Evolutionary conservation across 371 early-diverging fungal species (phyloP).

Genomic region (Cokeromyces recurvatus): DNA sequence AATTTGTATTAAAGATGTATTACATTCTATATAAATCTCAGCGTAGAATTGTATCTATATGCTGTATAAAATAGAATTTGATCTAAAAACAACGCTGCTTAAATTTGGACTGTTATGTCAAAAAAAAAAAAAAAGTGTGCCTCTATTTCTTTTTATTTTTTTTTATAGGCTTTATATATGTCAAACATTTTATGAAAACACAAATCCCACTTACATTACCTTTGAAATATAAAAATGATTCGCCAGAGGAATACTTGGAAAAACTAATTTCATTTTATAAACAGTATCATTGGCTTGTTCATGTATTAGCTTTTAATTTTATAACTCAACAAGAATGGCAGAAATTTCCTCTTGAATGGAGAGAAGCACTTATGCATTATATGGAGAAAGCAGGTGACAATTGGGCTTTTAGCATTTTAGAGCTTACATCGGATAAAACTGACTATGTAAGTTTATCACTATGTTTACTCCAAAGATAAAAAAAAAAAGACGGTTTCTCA

Average conservation of each 20-base stretch:
- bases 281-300: conserved; percentile 36
- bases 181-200: no score
- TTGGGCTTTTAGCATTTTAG: conserved; percentile 14
- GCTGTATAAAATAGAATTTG: no score
- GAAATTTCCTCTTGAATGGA: conserved; percentile 45
- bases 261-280: conserved; percentile 23
- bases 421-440: conserved; percentile 9
- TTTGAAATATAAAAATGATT: conserved; percentile 1
- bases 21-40: no score
- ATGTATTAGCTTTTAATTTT: conserved; percentile 52
- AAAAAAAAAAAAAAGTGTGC: no score
- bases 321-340: conserved; percentile 46
- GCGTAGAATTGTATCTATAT: no score
- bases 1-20: no score
- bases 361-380: conserved; percentile 21
- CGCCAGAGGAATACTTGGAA: conserved; percentile 30
- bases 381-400: conserved; percentile 18
- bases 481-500: neutral
- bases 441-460: conserved; percentile 11
- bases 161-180: no score
- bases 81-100: no score
- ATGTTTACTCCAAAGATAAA: neutral
- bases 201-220: conserved; percentile 3
- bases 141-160: no score
- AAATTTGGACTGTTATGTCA: no score